Base-by-base conservation (phyloP, 345 rosid genomes). In the Draba incana region DNA sequence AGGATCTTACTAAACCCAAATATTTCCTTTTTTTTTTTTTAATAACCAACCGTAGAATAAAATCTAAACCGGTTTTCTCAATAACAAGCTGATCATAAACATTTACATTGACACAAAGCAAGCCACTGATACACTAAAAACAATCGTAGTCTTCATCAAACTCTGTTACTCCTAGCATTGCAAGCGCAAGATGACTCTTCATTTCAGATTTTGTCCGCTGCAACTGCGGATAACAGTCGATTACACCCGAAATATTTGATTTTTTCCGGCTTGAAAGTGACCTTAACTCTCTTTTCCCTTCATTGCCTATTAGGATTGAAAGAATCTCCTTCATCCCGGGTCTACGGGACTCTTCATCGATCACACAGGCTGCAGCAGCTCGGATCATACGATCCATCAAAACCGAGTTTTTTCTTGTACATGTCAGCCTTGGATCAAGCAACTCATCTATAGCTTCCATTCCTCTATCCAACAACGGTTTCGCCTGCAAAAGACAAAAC, bases 81-180 rank as follows among this genome's bases (percentile, higher is more conserved):
- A 37, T 31, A 2, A 25, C 39, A 33, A 33, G 24, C 43, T 4
- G 43, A 54, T 54, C 33, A 8, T 25, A 41, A 67, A 47, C 56
- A 35, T 37, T 57, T 15, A 58, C 65, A 57, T 1, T 30, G 15
- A 23, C 30, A 39, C 39, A 35, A 8, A 35, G 39, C 10, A 58
- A 12, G 8, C 14, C 64, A 28, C 4, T 61, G 10, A 30, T 59
- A 54, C 16, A 50, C 12, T 82, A 80, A 61, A 84, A 79, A 65
- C 66, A 81, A 60, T 85, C 84, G 24, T 84, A 84, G 0, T 85
- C 97, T 68, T 83, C 97, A 69, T 83, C 97, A 69, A 78, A 71
- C 49, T 90, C 97, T 0, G 91, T 68, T 68, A 88, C 92, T 71
- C 98, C 97, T 6, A 85, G 77, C 94, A 93, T 90, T 6, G 96